Percentiles rank a stretch among this genome's conserved stretches.
Conservation (phyloP, 305 asterid species). For the Fraxinus sp. region DNA sequence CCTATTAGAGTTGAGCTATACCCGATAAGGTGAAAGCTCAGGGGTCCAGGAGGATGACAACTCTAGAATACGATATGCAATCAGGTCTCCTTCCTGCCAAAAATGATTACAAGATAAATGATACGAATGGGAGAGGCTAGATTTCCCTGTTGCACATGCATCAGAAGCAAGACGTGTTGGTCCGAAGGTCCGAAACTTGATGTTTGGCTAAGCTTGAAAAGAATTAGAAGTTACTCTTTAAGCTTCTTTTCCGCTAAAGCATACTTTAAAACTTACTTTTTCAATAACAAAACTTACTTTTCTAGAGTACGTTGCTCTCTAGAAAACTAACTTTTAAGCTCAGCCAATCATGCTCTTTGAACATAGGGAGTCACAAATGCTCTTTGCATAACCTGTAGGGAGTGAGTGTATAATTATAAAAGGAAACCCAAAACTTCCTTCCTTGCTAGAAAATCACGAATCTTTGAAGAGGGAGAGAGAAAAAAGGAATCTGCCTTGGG, state of each 20-base stretch:
- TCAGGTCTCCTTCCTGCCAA: conserved; percentile 79
- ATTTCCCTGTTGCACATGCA: background rate
- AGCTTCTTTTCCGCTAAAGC: background rate
- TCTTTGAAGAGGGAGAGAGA: background rate
- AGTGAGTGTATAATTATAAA: background rate
- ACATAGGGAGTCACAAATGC: background rate
- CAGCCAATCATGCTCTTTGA: background rate
- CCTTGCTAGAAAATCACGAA: background rate
- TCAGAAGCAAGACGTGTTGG: background rate
- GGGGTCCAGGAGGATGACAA: conserved; percentile 94
- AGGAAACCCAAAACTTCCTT: background rate
- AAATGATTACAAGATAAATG: conserved; percentile 4
- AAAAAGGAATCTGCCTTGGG: conserved; percentile 58
- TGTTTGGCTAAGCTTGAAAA: background rate
- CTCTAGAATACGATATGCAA: conserved; percentile 82
- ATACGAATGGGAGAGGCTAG: background rate
- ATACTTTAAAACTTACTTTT: background rate
- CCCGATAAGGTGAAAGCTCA: conserved; percentile 74
- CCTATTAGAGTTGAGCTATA: conserved; percentile 32
- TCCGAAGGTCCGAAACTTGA: background rate
- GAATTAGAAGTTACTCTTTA: background rate
- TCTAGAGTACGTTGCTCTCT: background rate
- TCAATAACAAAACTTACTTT: background rate
- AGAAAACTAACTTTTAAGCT: background rate
- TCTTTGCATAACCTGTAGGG: background rate